A percentile compares a stretch with the other conserved stretches of the same genome.
Conservation (phyloP, 257 asterid genomes). For the Solanum chilense region DNA sequence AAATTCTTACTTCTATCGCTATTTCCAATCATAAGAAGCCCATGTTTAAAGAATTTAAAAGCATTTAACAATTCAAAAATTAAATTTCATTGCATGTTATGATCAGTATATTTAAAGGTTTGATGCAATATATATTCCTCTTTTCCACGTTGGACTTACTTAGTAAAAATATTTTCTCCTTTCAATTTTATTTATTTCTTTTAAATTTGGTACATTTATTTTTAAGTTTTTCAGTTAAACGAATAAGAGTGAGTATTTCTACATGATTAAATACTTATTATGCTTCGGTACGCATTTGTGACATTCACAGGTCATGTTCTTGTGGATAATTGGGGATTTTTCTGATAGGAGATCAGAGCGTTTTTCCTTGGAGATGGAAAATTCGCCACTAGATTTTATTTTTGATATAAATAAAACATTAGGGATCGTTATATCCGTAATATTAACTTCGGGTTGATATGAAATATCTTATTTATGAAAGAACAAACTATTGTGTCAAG, state of each 20-base stretch:
- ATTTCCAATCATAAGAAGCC: not conserved
- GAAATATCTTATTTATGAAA: not conserved
- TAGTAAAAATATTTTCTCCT: too few species aligned
- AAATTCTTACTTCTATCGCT: not conserved
- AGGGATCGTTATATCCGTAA: not conserved
- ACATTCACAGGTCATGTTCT: not conserved
- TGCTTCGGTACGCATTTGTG: not conserved
- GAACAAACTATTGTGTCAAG: not conserved
- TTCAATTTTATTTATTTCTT: not conserved
- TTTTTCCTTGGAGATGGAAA: too few species aligned
- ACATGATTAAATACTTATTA: not conserved
- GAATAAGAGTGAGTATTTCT: not conserved
- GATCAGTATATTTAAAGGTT: not conserved
- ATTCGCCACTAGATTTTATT: too few species aligned
- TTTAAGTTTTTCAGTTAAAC: not conserved
- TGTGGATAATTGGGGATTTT: too few species aligned
- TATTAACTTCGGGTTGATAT: not conserved
- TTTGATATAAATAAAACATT: not conserved
- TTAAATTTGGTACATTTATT: too few species aligned
- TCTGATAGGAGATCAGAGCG: too few species aligned
- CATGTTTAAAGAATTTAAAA: not conserved
- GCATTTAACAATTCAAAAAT: not conserved
- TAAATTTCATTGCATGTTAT: not conserved
- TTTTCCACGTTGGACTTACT: not conserved
- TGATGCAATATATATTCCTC: not conserved